Percentiles rank a stretch among this genome's conserved stretches.
These are phyloP conservation scores for Mucor mucedo DNA, from an alignment of 371 early-diverging fungal genomes.

Conservation along the genomic window DNA sequence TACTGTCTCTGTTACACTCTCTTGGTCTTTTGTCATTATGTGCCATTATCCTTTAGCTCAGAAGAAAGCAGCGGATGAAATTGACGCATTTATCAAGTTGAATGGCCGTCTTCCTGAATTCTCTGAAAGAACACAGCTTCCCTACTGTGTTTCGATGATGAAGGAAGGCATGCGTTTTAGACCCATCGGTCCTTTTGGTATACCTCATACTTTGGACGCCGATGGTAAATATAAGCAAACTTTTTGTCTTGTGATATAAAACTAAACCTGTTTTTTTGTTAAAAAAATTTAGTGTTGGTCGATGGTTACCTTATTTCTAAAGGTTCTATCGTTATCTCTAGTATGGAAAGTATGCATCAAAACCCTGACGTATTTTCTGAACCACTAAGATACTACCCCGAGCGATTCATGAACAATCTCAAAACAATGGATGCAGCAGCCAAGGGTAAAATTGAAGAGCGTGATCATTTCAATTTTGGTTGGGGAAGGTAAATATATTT, in stretches of 20 bases:
- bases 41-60: conserved; percentile 19
- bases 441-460: conserved; percentile 15
- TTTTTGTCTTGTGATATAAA: neutral
- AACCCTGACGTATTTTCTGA: conserved; percentile 13
- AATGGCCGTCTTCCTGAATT: conserved; percentile 7
- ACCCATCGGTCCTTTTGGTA: conserved; percentile 11
- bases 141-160: conserved; percentile 13
- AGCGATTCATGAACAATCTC: conserved; percentile 16
- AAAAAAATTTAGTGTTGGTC: neutral
- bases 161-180: conserved; percentile 24
- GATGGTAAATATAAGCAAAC: neutral
- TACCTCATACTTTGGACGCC: conserved; percentile 7
- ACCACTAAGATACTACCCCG: conserved; percentile 19
- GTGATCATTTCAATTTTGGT: conserved; percentile 28
- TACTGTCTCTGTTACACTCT: conserved; percentile 13
- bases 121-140: conserved; percentile 6
- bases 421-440: conserved; percentile 18
- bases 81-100: conserved; percentile 12
- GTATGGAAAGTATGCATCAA: conserved; percentile 22
- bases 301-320: conserved; percentile 19
- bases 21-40: conserved; percentile 16
- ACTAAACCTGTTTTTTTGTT: neutral
- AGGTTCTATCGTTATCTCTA: conserved; percentile 3
- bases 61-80: conserved; percentile 8
- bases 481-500: conserved; percentile 25